Evolutionary conservation across 345 rosid species (phyloP), one percentile per base, ranked within the genome.

Genomic region (Noccaea caerulescens): DNA sequence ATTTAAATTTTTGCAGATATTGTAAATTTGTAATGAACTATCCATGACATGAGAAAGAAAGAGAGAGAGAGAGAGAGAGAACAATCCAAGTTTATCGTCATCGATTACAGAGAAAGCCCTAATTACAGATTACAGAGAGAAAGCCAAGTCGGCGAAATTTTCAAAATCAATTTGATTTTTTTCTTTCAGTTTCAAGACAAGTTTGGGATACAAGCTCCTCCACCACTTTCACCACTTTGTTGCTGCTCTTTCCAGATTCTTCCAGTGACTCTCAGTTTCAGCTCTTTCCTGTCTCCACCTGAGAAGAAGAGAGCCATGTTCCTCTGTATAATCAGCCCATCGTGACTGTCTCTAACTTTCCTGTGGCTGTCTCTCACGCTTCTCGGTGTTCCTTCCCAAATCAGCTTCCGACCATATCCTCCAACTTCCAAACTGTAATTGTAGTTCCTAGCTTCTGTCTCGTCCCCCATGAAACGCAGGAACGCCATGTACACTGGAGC

Each of bases 401-500:
- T 89, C 65, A 90, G 97, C 73, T 93, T 93, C 64, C 97, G 81
- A 14, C 94, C 94, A 76, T 87, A 82, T 23, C 96, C 98, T 36
- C 98, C 98, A 14, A 91, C 98, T 84, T 93, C 94, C 59, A 93
- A 83, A 79, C 98, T 93, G 81, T 89, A 93, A 71, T 85, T 89
- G 86, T 85, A 93, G 81, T 85, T 91, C 68, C 90, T 68, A 50
- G 96, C 92, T 70, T 93, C 96, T 41, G 84, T 65, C 59, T 91
- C 97, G 54, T 93, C 97, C 1, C 98, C 98, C 94, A 91, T 86
- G 84, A 89, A 93, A 30, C 97, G 87, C 36, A 92, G 87, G 69
- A 92, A 92, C 10, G 98, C 93, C 96, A 92, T 92, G 78, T 89
- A 89, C n/a, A 89, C 98, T 45, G 98, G 97, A 59, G 93, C 98